These are phyloP conservation scores for Pseudocercospora vitis DNA, from an alignment of 2,329 filamentous ascomycete genomes.

Conservation along the genomic window DNA sequence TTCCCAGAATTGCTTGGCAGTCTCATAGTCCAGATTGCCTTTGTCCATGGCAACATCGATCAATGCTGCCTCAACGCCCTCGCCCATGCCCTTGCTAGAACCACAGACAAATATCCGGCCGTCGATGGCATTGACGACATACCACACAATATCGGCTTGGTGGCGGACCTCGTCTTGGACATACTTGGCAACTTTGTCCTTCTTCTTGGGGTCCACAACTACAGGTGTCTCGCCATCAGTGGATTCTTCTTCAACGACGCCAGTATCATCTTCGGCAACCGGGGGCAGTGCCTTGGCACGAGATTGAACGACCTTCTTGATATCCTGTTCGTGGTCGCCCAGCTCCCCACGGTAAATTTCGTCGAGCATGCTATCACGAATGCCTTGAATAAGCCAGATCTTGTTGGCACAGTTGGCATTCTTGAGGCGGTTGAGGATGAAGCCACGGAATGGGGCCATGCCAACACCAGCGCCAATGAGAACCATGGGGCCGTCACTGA, in stretches of 20 bases:
- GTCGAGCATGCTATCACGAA: slow-evolving; percentile 90
- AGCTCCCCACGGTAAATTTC: slow-evolving; percentile 97
- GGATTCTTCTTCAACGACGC: slow-evolving; percentile 47
- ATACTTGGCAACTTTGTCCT: slow-evolving; percentile 71
- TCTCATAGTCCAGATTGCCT: slow-evolving; percentile 78
- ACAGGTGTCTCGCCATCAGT: slow-evolving; percentile 20
- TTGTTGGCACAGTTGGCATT: slow-evolving; percentile 97
- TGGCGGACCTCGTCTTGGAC: slow-evolving; percentile 92
- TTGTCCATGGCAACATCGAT: slow-evolving; percentile 91
- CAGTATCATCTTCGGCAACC: slow-evolving; percentile 32
- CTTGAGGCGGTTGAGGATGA: slow-evolving; percentile 90
- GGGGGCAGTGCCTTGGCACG: slow-evolving; percentile 36
- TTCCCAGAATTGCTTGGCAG: slow-evolving; percentile 85
- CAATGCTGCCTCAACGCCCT: slow-evolving; percentile 85
- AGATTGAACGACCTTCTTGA: slow-evolving; percentile 53
- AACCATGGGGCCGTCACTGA: slow-evolving; percentile 93
- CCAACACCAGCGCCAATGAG: slow-evolving; percentile 95
- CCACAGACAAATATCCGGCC: slow-evolving; percentile 96
- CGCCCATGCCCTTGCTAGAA: slow-evolving; percentile 93
- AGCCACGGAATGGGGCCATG: slow-evolving; percentile 95
- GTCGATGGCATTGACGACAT: slow-evolving; percentile 93
- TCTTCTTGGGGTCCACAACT: slow-evolving; percentile 70
- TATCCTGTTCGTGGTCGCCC: slow-evolving; percentile 74
- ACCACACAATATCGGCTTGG: slow-evolving; percentile 97
- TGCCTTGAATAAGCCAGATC: slow-evolving; percentile 92